These are phyloP conservation scores for Podila clonocystis DNA, from an alignment of 192 early-diverging fungal species.

Conservation along the genomic window DNA sequence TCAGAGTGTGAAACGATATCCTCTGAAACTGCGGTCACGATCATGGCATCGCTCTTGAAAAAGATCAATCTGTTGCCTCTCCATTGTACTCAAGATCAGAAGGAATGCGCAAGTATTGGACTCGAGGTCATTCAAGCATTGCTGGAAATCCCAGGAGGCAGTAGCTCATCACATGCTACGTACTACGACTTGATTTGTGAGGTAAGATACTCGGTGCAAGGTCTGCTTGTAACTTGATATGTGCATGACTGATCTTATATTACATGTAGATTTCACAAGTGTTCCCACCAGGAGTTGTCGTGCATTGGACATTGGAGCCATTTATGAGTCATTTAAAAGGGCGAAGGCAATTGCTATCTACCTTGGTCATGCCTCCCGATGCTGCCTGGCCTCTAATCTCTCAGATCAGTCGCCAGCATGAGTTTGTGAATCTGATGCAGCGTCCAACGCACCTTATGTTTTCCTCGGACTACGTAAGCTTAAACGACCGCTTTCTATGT, in stretches of 20 bases:
- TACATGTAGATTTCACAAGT: conserved; percentile 59
- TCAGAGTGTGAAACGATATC: conserved; percentile 56
- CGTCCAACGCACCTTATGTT: conserved; percentile 59
- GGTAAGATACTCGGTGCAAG: conserved; percentile 30
- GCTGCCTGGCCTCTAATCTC: conserved; percentile 83
- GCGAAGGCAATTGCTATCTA: conserved; percentile 57
- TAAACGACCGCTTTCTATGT: neutral
- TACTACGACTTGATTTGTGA: conserved; percentile 67
- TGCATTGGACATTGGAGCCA: conserved; percentile 70
- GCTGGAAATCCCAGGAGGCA: conserved; percentile 52
- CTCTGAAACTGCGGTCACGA: conserved; percentile 52
- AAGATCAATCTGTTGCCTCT: conserved; percentile 59
- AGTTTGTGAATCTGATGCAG: conserved; percentile 59
- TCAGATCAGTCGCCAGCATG: conserved; percentile 68
- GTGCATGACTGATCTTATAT: neutral
- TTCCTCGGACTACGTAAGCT: conserved; percentile 56
- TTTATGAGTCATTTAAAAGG: conserved; percentile 65
- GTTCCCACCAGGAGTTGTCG: conserved; percentile 58
- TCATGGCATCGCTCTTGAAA: conserved; percentile 60
- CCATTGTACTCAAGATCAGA: conserved; percentile 51
- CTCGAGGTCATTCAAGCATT: conserved; percentile 60
- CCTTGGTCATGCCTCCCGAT: conserved; percentile 72
- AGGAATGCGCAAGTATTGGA: conserved; percentile 59
- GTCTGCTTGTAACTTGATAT: neutral
- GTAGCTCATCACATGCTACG: conserved; percentile 57